Evolutionary conservation across 2,329 filamentous ascomycete genomes (phyloP), one percentile per base, ranked within the genome.

Genomic region (Diaporthe amygdali): DNA sequence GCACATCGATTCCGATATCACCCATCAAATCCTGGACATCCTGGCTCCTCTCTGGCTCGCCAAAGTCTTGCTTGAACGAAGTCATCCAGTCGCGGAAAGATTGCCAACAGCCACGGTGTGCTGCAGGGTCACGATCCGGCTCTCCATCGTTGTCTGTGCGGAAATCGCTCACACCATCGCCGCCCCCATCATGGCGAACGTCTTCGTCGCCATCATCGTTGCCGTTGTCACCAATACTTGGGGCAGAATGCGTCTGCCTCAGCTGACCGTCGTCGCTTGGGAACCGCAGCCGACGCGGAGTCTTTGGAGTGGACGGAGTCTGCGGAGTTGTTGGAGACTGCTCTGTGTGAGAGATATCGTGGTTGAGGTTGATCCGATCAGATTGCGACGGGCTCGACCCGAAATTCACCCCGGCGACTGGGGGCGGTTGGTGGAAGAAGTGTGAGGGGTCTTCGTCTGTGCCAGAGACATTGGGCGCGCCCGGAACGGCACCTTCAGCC

Each of bases 371-470:
- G 20, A 49, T 49, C 9, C 49, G n/a, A 20, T 64, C 51, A 1
- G 55, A 34, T 25, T 66, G 44, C 10, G 37, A 39, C 5, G 37
- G 5, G 10, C 37, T 39, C n/a, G 64, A 59, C n/a, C 61, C 61
- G 15, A 64, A 55, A 17, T 68, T 47, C 47, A 71, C 30, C 27
- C 72, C 72, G 14, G 52, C 41, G 41, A 73, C 46, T 6, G 72
- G 72, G 6, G 72, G 72, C 14, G 69, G 72, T 47, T 73, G 72
- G n/a, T 73, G 55, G 52, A 64, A 68, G 49, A 71, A 71, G 54
- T 71, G 59, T n/a, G 51, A 51, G 30, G 69, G 12, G 46, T 69
- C 49, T 15, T 67, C 64, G 34, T 70, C 66, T n/a, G 66, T 71
- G 34, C 72, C 72, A 17, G 72, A 73, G 27, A 71, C 34, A 37